Conservation (phyloP, 2,329 filamentous ascomycete genomes). For the Curvularia eragrostidis region DNA sequence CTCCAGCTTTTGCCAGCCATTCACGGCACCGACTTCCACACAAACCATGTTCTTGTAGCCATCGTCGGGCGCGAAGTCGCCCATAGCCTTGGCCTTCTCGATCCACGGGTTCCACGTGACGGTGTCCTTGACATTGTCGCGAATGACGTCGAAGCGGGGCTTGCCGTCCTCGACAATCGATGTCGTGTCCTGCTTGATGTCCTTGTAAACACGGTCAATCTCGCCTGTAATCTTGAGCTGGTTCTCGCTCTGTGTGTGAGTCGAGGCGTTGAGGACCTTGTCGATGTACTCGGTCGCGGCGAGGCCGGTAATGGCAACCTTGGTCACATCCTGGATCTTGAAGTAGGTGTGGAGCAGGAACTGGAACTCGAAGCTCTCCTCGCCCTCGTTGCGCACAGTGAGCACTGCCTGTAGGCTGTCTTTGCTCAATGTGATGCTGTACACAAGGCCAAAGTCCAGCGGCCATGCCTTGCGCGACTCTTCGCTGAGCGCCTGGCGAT, state of each 20-base stretch:
- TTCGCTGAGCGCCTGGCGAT: slow-evolving; percentile 72
- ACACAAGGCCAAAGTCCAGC: slow-evolving; percentile 86
- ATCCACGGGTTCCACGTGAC: slow-evolving; percentile 98
- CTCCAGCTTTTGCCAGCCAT: slow-evolving; percentile 83
- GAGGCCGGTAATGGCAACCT: slow-evolving; percentile 76
- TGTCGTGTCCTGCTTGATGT: slow-evolving; percentile 66
- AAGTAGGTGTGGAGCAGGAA: slow-evolving; percentile 92
- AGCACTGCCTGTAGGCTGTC: slow-evolving; percentile 80
- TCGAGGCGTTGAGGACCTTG: slow-evolving; percentile 74
- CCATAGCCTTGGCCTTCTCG: slow-evolving; percentile 81
- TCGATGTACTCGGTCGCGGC: slow-evolving; percentile 79
- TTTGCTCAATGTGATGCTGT: slow-evolving; percentile 84
- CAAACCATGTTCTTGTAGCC: slow-evolving; percentile 95
- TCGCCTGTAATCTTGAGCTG: slow-evolving; percentile 75
- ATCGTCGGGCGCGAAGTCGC: slow-evolving; percentile 86
- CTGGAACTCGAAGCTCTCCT: slow-evolving; percentile 86
- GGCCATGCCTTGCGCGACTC: slow-evolving; percentile 78
- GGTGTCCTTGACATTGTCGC: slow-evolving; percentile 85
- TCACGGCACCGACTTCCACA: slow-evolving; percentile 86
- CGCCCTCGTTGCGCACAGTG: slow-evolving; percentile 87
- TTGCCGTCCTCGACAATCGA: slow-evolving; percentile 69
- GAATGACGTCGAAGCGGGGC: slow-evolving; percentile 73
- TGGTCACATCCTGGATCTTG: slow-evolving; percentile 79
- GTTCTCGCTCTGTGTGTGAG: slow-evolving; percentile 69
- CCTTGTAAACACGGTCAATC: slow-evolving; percentile 85